A percentile compares a stretch with the other conserved stretches of the same genome.
Conservation (phyloP, 129 eudicot species). For the carrot (Daucus carota) region DNA sequence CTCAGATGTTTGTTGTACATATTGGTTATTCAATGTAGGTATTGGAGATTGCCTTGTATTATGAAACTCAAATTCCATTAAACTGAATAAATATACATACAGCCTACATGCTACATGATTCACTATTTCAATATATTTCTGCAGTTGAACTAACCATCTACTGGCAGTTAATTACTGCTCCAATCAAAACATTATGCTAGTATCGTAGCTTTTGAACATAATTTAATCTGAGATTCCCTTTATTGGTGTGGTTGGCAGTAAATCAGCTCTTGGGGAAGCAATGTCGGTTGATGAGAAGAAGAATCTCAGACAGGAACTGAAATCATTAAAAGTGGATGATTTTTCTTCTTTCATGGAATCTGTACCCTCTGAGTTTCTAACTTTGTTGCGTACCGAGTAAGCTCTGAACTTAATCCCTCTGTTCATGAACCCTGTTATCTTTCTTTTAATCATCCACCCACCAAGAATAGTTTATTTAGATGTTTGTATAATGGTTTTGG, state of each 20-base stretch:
- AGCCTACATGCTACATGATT: neutral
- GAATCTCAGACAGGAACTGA: slow-evolving; percentile 62
- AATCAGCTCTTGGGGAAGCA: slow-evolving; percentile 62
- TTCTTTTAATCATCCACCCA: neutral
- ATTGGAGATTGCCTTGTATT: neutral
- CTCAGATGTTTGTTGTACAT: neutral
- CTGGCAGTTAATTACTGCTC: neutral
- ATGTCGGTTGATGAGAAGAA: slow-evolving; percentile 73
- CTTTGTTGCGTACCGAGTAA: slow-evolving; percentile 82
- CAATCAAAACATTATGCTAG: neutral
- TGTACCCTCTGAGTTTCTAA: slow-evolving; percentile 70
- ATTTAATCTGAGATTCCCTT: neutral
- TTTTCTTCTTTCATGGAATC: slow-evolving; percentile 85
- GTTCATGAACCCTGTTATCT: neutral
- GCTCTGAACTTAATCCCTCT: neutral
- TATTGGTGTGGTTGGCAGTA: slow-evolving; percentile 32
- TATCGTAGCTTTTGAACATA: neutral
- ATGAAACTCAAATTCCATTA: neutral
- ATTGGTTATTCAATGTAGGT: neutral
- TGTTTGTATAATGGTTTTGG: neutral
- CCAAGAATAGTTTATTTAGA: neutral
- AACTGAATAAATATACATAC: neutral
- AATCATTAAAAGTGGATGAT: slow-evolving; percentile 54
- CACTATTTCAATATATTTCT: neutral
- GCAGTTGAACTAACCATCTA: neutral